Base-by-base conservation (phyloP, 768 basidiomycete genomes). In the Cystobasidium ongulense region DNA sequence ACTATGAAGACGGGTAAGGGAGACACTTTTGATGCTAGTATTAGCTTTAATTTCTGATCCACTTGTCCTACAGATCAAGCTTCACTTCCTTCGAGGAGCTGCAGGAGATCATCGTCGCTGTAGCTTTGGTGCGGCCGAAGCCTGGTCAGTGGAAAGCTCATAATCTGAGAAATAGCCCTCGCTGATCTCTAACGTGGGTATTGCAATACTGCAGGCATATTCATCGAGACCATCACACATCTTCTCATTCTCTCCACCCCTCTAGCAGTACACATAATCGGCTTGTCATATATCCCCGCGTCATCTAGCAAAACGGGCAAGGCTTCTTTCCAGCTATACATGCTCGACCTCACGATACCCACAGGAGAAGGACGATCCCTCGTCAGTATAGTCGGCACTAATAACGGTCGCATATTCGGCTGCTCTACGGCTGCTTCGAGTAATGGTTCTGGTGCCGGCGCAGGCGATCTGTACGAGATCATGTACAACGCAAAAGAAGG, bases 71-170 rank as follows among this genome's bases (percentile, higher is more conserved):
- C 76, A 90, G 92, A n/a, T 88, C 90, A 81, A 91, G 93, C 80
- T 88, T 96, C 76, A 89, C 86, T 76, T 91, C 91, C n/a, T 95
- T 90, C 80, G 87, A 90, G 38, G 92, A 95, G 80, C 90, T 95
- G 79, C 86, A 89, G 18, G 90, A 96, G 77, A 87, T 90, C 61
- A 96, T 99, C 76, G 88, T 89, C 52, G 85, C 89, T 78, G 94
- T 98, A 54, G 88, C 89, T 13, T 85, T 97, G 75, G 90, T 97
- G 67, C 88, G 85, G 80, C 91, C 94, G 23, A 92, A 90, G 79
- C 85, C 85, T 27, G 86, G 87, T 78, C 18, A 25, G 73, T 63
- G 3, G 18, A 73, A 57, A 43, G 27, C 18, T n/a, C 23, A 3
- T 39, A 25, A 25, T 76, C 15, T 7, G 13, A n/a, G 38, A 35